Conservation (phyloP, 106 monocot genomes). For the Amphibolis antarctica region DNA sequence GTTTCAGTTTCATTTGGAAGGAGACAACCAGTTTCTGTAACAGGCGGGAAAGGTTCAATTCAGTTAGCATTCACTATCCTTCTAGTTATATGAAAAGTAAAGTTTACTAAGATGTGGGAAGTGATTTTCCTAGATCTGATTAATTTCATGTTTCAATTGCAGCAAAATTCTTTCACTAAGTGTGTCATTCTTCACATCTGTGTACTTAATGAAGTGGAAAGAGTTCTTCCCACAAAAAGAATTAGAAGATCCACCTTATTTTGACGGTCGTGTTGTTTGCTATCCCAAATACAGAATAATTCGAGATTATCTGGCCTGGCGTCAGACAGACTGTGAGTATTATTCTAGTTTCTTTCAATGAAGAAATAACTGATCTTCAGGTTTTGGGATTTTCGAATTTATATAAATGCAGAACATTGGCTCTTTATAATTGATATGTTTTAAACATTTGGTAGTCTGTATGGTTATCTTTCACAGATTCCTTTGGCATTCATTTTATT, state of each 20-base stretch:
- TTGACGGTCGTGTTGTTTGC: slow-evolving; percentile 75
- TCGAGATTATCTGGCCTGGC: slow-evolving; percentile 79
- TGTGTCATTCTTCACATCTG: slow-evolving; percentile 82
- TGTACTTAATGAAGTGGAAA: slow-evolving; percentile 84
- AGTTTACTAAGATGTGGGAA: background rate
- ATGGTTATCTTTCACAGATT: too few species aligned
- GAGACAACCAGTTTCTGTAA: slow-evolving; percentile 58
- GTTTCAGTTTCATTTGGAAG: slow-evolving; percentile 66
- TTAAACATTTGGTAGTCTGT: background rate
- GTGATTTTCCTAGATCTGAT: background rate
- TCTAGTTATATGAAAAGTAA: background rate
- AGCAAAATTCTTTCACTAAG: slow-evolving; percentile 74
- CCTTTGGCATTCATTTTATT: too few species aligned
- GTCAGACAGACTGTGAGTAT: slow-evolving; percentile 88
- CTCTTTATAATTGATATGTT: background rate
- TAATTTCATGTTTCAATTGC: slow-evolving; percentile 12
- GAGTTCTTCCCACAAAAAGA: slow-evolving; percentile 77
- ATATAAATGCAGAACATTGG: too few species aligned
- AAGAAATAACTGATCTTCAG: background rate
- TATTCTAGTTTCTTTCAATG: background rate
- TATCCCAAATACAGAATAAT: slow-evolving; percentile 66
- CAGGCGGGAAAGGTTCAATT: slow-evolving; percentile 54
- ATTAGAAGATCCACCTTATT: slow-evolving; percentile 51
- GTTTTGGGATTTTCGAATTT: background rate
- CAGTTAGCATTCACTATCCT: background rate